These are phyloP conservation scores for Clarireedia homoeocarpa DNA, from an alignment of 2,329 filamentous ascomycete genomes.

Conservation along the genomic window DNA sequence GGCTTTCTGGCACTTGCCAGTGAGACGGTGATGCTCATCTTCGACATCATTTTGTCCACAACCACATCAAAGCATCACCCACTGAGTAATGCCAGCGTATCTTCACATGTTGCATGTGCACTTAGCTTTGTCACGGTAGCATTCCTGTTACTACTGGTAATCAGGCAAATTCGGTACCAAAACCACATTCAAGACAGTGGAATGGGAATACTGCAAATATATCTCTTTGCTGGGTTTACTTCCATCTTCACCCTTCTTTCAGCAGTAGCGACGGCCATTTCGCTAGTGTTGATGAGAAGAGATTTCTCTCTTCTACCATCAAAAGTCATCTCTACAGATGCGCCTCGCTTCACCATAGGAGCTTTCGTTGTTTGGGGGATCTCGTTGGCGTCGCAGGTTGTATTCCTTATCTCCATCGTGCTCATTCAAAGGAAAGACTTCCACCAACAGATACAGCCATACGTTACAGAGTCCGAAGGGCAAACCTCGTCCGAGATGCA, in stretches of 20 bases:
- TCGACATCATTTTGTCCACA: constrained; percentile 26
- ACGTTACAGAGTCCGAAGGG: constrained; percentile 15
- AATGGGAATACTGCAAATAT: constrained; percentile 21
- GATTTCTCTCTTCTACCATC: constrained; percentile 16
- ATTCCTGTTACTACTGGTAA: constrained; percentile 21
- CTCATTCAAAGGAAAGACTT: constrained; percentile 23
- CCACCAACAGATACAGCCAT: constrained; percentile 23
- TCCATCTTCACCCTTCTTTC: constrained; percentile 22
- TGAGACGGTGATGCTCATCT: constrained; percentile 22
- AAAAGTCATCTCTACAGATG: constrained; percentile 15
- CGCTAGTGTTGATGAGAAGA: constrained; percentile 21
- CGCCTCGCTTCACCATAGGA: constrained; percentile 17
- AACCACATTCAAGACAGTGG: constrained; percentile 23
- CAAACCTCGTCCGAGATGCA: constrained; percentile 20
- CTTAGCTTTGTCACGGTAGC: constrained; percentile 17
- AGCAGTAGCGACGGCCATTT: constrained; percentile 19
- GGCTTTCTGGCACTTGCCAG: constrained; percentile 25
- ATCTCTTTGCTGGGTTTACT: constrained; percentile 22
- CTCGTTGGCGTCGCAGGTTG: constrained; percentile 20
- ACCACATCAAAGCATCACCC: constrained; percentile 15
- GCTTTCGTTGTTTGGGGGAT: constrained; percentile 27
- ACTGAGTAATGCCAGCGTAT: constrained; percentile 10
- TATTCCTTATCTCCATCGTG: constrained; percentile 26
- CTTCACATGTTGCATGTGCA: constrained; percentile 24
- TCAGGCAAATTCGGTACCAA: constrained; percentile 23